Percentiles rank a stretch among this genome's conserved stretches.
Conservation (phyloP, 495 filamentous ascomycete species). For the Lasiosphaeria miniovina region DNA sequence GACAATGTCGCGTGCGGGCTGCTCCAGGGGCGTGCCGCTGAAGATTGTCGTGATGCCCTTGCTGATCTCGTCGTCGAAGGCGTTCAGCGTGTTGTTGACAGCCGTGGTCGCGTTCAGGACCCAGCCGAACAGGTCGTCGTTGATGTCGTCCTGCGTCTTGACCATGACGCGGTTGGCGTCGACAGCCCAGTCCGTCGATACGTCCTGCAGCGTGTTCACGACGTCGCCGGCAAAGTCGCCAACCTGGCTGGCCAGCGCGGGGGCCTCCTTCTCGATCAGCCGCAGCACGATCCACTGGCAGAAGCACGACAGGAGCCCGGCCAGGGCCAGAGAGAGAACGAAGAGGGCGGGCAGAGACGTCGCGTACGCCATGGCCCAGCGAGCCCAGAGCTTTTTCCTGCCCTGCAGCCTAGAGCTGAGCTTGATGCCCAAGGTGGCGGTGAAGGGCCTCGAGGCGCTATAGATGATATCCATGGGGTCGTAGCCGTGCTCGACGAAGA, state of each 20-base stretch:
- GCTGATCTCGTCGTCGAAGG: slow-evolving; percentile 71
- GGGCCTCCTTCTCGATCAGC: slow-evolving; percentile 69
- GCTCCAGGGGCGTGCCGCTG: slow-evolving; percentile 69
- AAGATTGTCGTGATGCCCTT: slow-evolving; percentile 72
- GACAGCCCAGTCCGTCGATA: slow-evolving; percentile 73
- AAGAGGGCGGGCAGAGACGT: slow-evolving; percentile 84
- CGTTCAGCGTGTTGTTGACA: slow-evolving; percentile 81
- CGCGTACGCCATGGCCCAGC: slow-evolving; percentile 85
- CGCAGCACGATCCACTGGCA: slow-evolving; percentile 80
- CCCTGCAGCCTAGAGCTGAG: slow-evolving; percentile 65
- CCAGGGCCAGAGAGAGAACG: slow-evolving; percentile 78
- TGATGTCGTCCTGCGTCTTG: slow-evolving; percentile 67
- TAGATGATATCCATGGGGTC: slow-evolving; percentile 90
- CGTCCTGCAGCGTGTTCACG: slow-evolving; percentile 64
- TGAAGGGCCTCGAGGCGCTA: slow-evolving; percentile 75
- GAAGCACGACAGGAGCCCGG: slow-evolving; percentile 79
- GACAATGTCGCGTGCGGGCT: slow-evolving; percentile 69
- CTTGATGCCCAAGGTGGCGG: slow-evolving; percentile 67
- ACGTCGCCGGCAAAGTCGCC: slow-evolving; percentile 80
- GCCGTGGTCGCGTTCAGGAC: slow-evolving; percentile 76
- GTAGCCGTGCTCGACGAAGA: slow-evolving; percentile 59
- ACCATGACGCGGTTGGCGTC: slow-evolving; percentile 72
- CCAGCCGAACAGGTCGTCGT: slow-evolving; percentile 83
- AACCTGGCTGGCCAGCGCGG: slow-evolving; percentile 70
- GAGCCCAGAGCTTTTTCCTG: slow-evolving; percentile 65